Conservation (phyloP, 179 eudicot genomes). For the Nepenthes alata region DNA sequence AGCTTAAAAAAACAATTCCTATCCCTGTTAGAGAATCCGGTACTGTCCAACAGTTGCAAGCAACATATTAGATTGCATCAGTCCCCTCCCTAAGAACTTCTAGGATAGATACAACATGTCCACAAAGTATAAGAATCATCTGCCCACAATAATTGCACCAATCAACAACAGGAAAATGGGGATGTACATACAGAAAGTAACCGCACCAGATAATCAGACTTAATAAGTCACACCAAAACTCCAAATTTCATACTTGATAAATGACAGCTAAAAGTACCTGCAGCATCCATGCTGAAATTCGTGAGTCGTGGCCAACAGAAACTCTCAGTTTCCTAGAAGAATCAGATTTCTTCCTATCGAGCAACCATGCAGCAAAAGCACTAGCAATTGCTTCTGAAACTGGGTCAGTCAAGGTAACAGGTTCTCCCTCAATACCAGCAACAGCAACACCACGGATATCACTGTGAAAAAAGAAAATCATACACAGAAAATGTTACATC, state of each 20-base stretch:
- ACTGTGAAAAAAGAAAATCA: constrained; percentile 22
- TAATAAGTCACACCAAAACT: neutral
- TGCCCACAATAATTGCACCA: no score
- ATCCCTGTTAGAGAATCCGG: no score
- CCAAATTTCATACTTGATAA: neutral
- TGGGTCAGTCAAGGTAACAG: constrained; percentile 76
- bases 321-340: constrained; percentile 47
- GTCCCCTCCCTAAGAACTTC: no score
- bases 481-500: neutral
- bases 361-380: constrained; percentile 90
- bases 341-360: constrained; percentile 53
- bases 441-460: constrained; percentile 99
- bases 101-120: no score
- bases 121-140: no score
- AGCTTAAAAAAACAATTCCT: no score
- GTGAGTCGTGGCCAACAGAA: constrained; percentile 94
- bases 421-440: constrained; percentile 90
- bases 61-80: no score
- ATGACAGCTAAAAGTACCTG: constrained; percentile 35
- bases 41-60: no score
- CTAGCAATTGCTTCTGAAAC: constrained; percentile 97
- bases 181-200: no score
- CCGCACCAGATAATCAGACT: no score
- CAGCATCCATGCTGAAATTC: constrained; percentile 78
- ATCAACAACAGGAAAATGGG: no score